phyloP scores from a whole-genome alignment of 108 stramenopile genomes.

The Conticribra guillardii region DNA sequence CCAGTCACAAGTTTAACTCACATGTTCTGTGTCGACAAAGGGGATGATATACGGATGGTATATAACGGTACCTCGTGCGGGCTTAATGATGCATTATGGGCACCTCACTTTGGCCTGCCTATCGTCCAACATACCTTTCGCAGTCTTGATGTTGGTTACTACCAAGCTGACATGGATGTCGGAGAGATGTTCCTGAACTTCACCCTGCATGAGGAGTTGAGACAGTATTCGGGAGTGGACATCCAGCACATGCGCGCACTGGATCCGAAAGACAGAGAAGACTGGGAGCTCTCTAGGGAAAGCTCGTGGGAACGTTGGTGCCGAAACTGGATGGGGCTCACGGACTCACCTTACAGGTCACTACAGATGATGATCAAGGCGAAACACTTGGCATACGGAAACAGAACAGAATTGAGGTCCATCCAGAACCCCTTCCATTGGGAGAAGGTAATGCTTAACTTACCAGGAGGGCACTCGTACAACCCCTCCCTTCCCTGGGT shows the following conservation, averaged over 20 bases:
- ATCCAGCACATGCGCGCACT: slow-evolving; percentile 15
- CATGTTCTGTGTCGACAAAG: slow-evolving; percentile 52
- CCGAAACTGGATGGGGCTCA: slow-evolving; percentile 48
- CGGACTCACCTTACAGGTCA: slow-evolving; percentile 34
- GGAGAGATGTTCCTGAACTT: slow-evolving; percentile 61
- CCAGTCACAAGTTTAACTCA: slow-evolving; percentile 11
- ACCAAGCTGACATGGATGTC: slow-evolving; percentile 43
- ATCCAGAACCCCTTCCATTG: slow-evolving; percentile 24
- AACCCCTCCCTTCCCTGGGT: slow-evolving; percentile 28
- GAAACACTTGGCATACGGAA: slow-evolving; percentile 17
- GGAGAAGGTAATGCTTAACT: slow-evolving; percentile 8
- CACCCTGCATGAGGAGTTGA: slow-evolving; percentile 16
- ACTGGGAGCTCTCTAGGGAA: too few relatives aligned
- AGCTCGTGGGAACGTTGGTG: too few relatives aligned
- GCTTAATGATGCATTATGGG: slow-evolving; percentile 45
- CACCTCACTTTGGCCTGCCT: slow-evolving; percentile 50
- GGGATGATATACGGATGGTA: slow-evolving; percentile 52
- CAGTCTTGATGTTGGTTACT: slow-evolving; percentile 15
- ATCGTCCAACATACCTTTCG: slow-evolving; percentile 7
- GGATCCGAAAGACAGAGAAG: too few relatives aligned
- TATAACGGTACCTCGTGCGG: slow-evolving; percentile 53
- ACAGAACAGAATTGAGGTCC: not conserved
- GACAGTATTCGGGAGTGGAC: slow-evolving; percentile 35
- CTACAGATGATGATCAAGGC: slow-evolving; percentile 17
- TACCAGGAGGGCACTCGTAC: slow-evolving; percentile 13